Evolutionary conservation across 129 eudicot species (phyloP).

Genomic region (Ambrosia artemisiifolia): DNA sequence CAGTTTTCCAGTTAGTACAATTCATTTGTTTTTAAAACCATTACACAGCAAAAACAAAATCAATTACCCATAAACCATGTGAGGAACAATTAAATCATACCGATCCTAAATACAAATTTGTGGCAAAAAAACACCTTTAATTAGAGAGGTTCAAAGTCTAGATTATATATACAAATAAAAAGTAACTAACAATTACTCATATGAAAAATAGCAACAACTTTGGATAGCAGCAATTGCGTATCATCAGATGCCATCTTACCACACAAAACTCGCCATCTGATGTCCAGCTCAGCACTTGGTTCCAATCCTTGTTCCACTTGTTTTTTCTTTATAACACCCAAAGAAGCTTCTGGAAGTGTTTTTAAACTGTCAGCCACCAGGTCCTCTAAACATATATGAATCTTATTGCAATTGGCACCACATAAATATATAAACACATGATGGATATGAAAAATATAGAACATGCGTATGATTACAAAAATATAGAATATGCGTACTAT

Average conservation of each 20-base stretch:
- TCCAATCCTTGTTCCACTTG: conserved; percentile 40
- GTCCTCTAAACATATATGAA: conserved; percentile 45
- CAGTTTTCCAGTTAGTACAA: background rate
- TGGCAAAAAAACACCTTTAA: background rate
- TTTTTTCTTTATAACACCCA: conserved; percentile 49
- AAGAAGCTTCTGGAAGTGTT: conserved; percentile 49
- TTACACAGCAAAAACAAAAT: background rate
- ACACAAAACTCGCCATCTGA: conserved; percentile 78
- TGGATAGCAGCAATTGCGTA: conserved; percentile 55
- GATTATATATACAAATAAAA: conserved; percentile 5
- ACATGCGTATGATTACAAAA: background rate
- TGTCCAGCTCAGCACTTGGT: conserved; percentile 41
- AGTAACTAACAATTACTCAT: conserved; percentile 41
- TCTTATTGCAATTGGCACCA: conserved; percentile 44
- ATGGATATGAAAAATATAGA: background rate
- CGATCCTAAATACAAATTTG: conserved; percentile 47
- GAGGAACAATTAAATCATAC: conserved; percentile 77
- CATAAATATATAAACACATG: background rate
- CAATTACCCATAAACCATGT: conserved; percentile 79
- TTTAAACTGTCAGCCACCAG: conserved; percentile 51
- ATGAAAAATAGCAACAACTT: conserved; percentile 79
- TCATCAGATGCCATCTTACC: conserved; percentile 67
- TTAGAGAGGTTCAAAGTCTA: background rate
- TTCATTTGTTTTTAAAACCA: background rate
- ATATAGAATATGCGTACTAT: too few relatives aligned